Percentiles rank a stretch among this genome's conserved stretches.
These are phyloP conservation scores for Sanguinoderma infundibulare DNA, from an alignment of 1,284 basidiomycete species.

Conservation along the genomic window DNA sequence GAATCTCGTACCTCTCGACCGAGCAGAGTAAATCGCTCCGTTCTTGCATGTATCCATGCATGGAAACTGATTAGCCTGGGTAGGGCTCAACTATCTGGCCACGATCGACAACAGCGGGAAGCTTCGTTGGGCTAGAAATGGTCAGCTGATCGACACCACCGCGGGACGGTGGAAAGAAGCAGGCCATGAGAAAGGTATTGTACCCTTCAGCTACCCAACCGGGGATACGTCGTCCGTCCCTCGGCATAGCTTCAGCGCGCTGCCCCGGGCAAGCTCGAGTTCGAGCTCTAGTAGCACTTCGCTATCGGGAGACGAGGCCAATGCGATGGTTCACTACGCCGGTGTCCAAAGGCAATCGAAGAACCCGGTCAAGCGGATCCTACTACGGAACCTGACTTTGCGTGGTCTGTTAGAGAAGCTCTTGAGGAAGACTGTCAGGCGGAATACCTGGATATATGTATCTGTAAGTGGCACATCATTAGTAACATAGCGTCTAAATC, in stretches of 20 bases:
- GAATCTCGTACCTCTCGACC: conserved; percentile 61
- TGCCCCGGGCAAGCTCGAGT: conserved; percentile 2
- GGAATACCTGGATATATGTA: conserved; percentile 76
- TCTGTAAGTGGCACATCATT: conserved; percentile 43
- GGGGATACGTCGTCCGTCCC: conserved; percentile 23
- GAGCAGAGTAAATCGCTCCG: conserved; percentile 58
- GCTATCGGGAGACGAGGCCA: conserved; percentile 33
- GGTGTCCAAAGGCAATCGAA: conserved; percentile 36
- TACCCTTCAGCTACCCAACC: conserved; percentile 45
- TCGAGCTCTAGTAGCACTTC: conserved; percentile 7
- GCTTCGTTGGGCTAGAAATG: conserved; percentile 73
- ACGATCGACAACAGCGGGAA: conserved; percentile 65
- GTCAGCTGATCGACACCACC: conserved; percentile 65
- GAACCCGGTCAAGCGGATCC: conserved; percentile 43
- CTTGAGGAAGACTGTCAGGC: conserved; percentile 61
- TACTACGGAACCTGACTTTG: conserved; percentile 54
- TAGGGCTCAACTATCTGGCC: conserved; percentile 73
- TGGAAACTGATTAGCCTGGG: neutral
- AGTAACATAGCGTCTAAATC: neutral
- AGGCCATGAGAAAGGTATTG: conserved; percentile 60
- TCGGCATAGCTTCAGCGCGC: conserved; percentile 33
- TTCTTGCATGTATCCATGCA: neutral
- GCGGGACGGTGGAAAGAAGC: conserved; percentile 68
- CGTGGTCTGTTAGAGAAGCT: conserved; percentile 60
- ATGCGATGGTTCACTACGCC: conserved; percentile 57